Evolutionary conservation across 2,329 filamentous ascomycete genomes (phyloP), one percentile per base, ranked within the genome.

Genomic region (Aspergillus neotritici): DNA sequence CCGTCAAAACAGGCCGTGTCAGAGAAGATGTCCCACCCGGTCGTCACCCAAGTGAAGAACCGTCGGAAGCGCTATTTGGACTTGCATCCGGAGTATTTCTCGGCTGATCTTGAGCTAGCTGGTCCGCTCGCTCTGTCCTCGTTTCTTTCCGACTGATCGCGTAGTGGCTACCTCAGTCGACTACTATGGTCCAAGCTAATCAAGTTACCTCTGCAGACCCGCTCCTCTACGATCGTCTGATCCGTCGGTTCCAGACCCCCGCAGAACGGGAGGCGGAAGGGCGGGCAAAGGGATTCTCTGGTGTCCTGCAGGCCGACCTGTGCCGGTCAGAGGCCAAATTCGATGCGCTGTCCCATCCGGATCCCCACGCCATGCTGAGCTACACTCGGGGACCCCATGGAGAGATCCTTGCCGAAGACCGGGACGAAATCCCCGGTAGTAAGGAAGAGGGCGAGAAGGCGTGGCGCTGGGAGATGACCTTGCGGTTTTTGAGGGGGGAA

Each of bases 211-310:
- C 40, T 49, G 41, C 60, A 76, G 86, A 93, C 66, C 87, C 88
- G 1, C 70, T 91, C 7, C 77, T 94, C 28, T 94, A 94, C 71
- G 86, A 94, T 63, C 78, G 80, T 41, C 75, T 94, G 16, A 78
- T 95, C 47, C 81, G 87, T 40, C 80, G 80, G 40, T 90, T 89
- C 62, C 86, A 90, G 52, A 83, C 82, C 1, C 69, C 82, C 3
- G 72, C 75, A 4, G 87, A 94, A 67, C 80, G 87, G 41, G 81
- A 88, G 60, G 76, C 76, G 5, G 86, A 91, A 54, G 84, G 83
- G 7, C 79, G 79, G 34, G 69, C 72, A 7, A 88, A 88, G 60
- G 88, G 88, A 9, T 93, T 88, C 63, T 85, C 84, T 1, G 84
- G 86, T 16, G 77, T 85, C 10, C 76, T 94, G 4, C 85, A 94